Base-by-base conservation (phyloP, 2,329 filamentous ascomycete genomes). In the Phialophora chinensis region DNA sequence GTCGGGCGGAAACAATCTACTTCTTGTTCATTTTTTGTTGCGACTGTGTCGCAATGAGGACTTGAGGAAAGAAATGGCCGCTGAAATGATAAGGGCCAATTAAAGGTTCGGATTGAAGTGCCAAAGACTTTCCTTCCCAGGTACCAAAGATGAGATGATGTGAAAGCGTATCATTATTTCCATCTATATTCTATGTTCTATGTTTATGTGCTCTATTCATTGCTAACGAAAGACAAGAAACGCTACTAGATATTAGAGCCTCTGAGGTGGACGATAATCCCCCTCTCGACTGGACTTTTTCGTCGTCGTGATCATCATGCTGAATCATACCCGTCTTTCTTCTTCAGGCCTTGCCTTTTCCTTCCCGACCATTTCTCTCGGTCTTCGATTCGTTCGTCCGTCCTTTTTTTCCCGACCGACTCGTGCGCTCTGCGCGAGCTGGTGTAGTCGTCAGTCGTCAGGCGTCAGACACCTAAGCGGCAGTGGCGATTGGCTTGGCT, bases 401-500 rank as follows among this genome's bases (percentile, higher is more conserved):
- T 42, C 35, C 35, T 17, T 42, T 42, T 8, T 2, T 35, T 1
- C 35, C 35, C 5, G 35, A 4, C 35, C 35, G 35, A 17, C 35
- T 42, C 6, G 14, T 7, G 14, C 4, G 35, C 3, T 17, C 14
- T 17, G 35, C 14, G 12, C 4, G 6, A 42, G 35, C 35, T 42
- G 14, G 14, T 6, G 35, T 17, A 17, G 35, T 42, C 4, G 12
- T 14, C 14, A 0, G 14, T 42, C 35, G 35, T 42, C 14, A 42
- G 14, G 35, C 35, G 35, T 17, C 35, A 17, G 25, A 29, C 53
- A 55, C 14, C 17, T 55, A 55, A n/a, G 23, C 23, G 0, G 25
- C 53, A 5, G 27, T 55, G 27, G 23, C 20, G 29, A 55, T 55
- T 14, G 53, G 53, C 27, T 55, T 27, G 53, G 27, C 53, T 33